Base-by-base conservation (phyloP, 2,329 filamentous ascomycete genomes). In the Cladosporium austrohemisphaericum region DNA sequence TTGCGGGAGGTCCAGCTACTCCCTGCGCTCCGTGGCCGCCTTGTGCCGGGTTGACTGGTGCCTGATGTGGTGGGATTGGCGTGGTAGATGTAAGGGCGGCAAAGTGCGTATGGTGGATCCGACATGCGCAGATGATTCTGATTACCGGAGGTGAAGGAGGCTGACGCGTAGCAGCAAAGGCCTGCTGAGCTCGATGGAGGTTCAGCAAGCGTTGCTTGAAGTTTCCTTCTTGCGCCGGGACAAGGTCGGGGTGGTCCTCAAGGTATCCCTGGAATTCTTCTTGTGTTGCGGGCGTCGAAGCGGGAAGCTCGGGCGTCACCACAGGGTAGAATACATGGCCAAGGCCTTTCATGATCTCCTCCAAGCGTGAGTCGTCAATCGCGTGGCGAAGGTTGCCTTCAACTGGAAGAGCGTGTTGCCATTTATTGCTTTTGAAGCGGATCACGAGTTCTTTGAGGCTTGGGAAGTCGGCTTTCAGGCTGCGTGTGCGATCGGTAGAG, bases 391-490 rank as follows among this genome's bases (percentile, higher is more conserved):
- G 47, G 40, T 65, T 65, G 40, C 52, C 43, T 11, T 65, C 63
- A 2, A 56, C 49, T 0, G 60, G 33, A 16, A 55, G 46, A 8
- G 50, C 35, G 41, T 61, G 61, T 23, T 62, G 55, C 63, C 65
- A 68, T 31, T 59, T 58, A 18, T 56, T 63, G 44, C 62, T 65
- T 37, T 60, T 54, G 35, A 59, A 68, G 11, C 65, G 53, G 3
- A 68, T 55, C 5, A 53, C 53, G 10, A 69, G 52, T 18, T 60
- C 55, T 19, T 55, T 55, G 14, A 69, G 51, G 6, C 49, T 53
- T 1, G 65, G 66, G 36, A 63, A 64, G 50, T 69, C 67, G 45
- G 56, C 53, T 33, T 58, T 57, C 13, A 69, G 55, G 41, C 63
- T 65, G 28, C 66, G 52, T 4, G 52, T 44, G 7, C 46, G 37